Conservation (phyloP, 805 yeast genomes). For the Ogataea neopini region DNA sequence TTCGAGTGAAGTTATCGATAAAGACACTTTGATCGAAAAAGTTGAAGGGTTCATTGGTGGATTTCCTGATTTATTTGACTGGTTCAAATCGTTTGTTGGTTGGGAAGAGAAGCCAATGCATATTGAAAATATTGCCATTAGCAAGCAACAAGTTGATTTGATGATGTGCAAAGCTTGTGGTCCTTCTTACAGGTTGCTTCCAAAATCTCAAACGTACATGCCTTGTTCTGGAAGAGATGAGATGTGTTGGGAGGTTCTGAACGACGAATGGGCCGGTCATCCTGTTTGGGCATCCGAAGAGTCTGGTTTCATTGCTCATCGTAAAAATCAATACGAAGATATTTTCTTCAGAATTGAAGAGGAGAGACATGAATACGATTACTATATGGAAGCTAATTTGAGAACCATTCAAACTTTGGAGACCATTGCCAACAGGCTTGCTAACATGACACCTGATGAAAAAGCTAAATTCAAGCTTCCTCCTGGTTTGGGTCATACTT, state of each 20-base stretch:
- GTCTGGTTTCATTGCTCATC: slow-evolving; percentile 97
- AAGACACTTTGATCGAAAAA: slow-evolving; percentile 75
- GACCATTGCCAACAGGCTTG: slow-evolving; percentile 90
- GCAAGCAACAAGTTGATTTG: slow-evolving; percentile 88
- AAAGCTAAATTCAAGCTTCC: slow-evolving; percentile 83
- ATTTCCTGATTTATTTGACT: slow-evolving; percentile 73
- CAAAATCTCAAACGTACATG: slow-evolving; percentile 92
- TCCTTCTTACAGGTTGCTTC: slow-evolving; percentile 89
- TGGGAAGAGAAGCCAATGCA: slow-evolving; percentile 81
- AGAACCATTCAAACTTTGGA: slow-evolving; percentile 95
- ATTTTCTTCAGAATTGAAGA: slow-evolving; percentile 93
- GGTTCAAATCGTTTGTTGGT: slow-evolving; percentile 94
- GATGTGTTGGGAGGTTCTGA: slow-evolving; percentile 98
- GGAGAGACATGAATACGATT: slow-evolving; percentile 96
- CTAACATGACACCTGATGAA: slow-evolving; percentile 90
- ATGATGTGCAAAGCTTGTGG: slow-evolving; percentile 92
- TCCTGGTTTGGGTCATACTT: slow-evolving; percentile 90
- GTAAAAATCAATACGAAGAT: slow-evolving; percentile 97
- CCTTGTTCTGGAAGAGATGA: slow-evolving; percentile 98
- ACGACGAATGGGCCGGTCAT: slow-evolving; percentile 99
- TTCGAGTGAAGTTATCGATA: slow-evolving; percentile 88
- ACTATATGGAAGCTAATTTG: slow-evolving; percentile 89
- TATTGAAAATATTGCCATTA: slow-evolving; percentile 84
- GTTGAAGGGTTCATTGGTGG: slow-evolving; percentile 85
- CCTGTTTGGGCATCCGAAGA: slow-evolving; percentile 99